These are phyloP conservation scores for Lentinula boryana DNA, from an alignment of 768 basidiomycete genomes.

Conservation along the genomic window DNA sequence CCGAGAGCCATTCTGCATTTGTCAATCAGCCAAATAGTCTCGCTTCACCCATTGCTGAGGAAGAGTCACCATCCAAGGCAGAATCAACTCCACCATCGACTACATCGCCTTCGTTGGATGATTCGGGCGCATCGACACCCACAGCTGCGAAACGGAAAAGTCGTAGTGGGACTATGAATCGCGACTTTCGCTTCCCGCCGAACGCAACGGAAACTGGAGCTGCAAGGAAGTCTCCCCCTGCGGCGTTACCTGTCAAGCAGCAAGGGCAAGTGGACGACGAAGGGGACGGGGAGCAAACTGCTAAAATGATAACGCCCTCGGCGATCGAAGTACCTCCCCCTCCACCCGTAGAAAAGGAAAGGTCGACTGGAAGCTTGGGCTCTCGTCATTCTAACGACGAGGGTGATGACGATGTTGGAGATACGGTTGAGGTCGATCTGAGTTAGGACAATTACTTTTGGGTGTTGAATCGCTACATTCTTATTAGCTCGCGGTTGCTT, in stretches of 20 bases:
- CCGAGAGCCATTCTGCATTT: slow-evolving; percentile 30
- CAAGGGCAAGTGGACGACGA: slow-evolving; percentile 16
- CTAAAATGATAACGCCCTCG: slow-evolving; percentile 46
- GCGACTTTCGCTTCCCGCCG: slow-evolving; percentile 63
- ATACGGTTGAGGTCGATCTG: slow-evolving; percentile 68
- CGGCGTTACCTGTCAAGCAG: slow-evolving; percentile 22
- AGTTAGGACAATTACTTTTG: not conserved
- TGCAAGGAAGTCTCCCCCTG: slow-evolving; percentile 11
- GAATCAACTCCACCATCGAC: not conserved
- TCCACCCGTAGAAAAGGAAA: slow-evolving; percentile 73
- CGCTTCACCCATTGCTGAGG: not conserved
- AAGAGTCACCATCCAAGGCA: not conserved
- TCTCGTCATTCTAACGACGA: slow-evolving; percentile 35
- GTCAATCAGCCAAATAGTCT: slow-evolving; percentile 28
- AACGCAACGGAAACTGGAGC: slow-evolving; percentile 16
- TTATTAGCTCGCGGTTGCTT: not conserved
- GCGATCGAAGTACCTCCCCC: slow-evolving; percentile 77
- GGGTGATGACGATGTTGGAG: slow-evolving; percentile 70
- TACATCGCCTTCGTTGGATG: slow-evolving; percentile 13
- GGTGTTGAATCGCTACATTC: not conserved
- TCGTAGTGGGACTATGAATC: slow-evolving; percentile 73
- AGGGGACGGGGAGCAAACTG: slow-evolving; percentile 6
- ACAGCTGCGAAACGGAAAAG: slow-evolving; percentile 33
- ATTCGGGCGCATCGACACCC: slow-evolving; percentile 20
- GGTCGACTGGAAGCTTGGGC: slow-evolving; percentile 48